A percentile compares a stretch with the other conserved stretches of the same genome.
phyloP scores from a whole-genome alignment of 306 rosid species.

The Dalbergia oliveri region DNA sequence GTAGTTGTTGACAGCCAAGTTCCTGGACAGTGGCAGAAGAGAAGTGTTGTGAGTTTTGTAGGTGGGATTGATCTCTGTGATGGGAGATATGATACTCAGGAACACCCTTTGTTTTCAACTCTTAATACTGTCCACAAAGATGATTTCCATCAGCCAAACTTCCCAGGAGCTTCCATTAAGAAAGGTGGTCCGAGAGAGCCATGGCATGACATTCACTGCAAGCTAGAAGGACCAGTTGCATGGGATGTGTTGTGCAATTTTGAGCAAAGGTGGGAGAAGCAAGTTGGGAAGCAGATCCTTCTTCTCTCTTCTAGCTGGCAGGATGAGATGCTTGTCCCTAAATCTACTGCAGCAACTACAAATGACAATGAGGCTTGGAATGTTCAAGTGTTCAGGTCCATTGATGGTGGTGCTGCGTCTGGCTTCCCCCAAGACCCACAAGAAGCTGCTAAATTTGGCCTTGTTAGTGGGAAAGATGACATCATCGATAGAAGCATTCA shows the following conservation, averaged over 20 bases:
- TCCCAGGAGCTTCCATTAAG: constrained; percentile 68
- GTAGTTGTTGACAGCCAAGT: constrained; percentile 64
- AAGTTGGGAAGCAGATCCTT: constrained; percentile 55
- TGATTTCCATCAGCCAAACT: constrained; percentile 91
- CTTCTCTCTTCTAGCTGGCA: constrained; percentile 52
- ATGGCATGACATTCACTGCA: constrained; percentile 94
- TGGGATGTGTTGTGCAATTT: constrained; percentile 87
- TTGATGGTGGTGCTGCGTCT: constrained; percentile 78
- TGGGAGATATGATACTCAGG: constrained; percentile 80
- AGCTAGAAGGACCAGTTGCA: constrained; percentile 79
- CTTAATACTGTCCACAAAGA: constrained; percentile 54
- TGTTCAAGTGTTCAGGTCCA: constrained; percentile 85
- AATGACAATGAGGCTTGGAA: constrained; percentile 65
- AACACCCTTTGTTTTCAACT: constrained; percentile 75
- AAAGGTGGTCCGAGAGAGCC: constrained; percentile 98
- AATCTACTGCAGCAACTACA: constrained; percentile 13
- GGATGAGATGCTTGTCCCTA: constrained; percentile 46
- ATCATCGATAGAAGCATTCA: constrained; percentile 80
- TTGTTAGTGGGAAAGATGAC: constrained; percentile 79
- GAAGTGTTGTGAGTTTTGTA: constrained; percentile 69
- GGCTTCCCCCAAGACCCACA: constrained; percentile 68
- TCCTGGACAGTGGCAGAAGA: constrained; percentile 34
- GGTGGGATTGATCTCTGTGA: constrained; percentile 93
- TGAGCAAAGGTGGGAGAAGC: constrained; percentile 82
- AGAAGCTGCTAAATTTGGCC: constrained; percentile 59